These are phyloP conservation scores for Tricholomella constricta DNA, from an alignment of 768 basidiomycete genomes.

Conservation along the genomic window DNA sequence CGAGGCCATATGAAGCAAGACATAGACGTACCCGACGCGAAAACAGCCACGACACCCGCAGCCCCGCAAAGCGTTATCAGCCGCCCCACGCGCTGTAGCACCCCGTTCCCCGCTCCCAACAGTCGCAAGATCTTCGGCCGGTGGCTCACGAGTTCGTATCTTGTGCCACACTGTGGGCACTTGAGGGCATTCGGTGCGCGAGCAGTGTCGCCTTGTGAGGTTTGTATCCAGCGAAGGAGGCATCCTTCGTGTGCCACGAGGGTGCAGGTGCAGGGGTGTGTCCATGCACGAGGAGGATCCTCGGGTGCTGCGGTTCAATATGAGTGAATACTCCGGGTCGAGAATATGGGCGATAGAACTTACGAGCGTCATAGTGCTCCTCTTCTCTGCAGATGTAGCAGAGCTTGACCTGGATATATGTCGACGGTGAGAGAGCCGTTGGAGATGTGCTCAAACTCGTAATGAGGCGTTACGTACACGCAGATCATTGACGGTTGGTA, in stretches of 20 bases:
- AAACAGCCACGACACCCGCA: constrained; percentile 52
- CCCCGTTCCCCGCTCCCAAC: constrained; percentile 51
- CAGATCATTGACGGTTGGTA: constrained; percentile 31
- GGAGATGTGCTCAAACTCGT: background rate
- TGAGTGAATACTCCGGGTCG: background rate
- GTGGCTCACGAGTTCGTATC: constrained; percentile 68
- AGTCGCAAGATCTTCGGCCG: constrained; percentile 54
- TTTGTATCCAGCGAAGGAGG: constrained; percentile 77
- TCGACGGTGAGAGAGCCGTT: background rate
- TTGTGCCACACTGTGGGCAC: constrained; percentile 74
- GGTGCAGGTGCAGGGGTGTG: constrained; percentile 80
- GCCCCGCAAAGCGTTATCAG: constrained; percentile 52
- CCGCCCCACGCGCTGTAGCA: constrained; percentile 52
- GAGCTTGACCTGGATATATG: constrained; percentile 55
- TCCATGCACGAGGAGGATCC: constrained; percentile 61
- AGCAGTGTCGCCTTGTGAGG: constrained; percentile 57
- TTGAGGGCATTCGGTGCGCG: constrained; percentile 69
- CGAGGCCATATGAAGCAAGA: background rate
- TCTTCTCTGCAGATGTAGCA: constrained; percentile 85
- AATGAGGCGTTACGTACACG: constrained; percentile 20
- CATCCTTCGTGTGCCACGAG: constrained; percentile 80
- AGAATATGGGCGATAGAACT: constrained; percentile 12
- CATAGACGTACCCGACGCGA: constrained; percentile 58
- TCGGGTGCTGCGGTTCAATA: constrained; percentile 36
- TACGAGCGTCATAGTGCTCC: constrained; percentile 52